A percentile compares a stretch with the other conserved stretches of the same genome.
phyloP scores from a whole-genome alignment of 306 rosid genomes.

The Canavalia ensiformis region DNA sequence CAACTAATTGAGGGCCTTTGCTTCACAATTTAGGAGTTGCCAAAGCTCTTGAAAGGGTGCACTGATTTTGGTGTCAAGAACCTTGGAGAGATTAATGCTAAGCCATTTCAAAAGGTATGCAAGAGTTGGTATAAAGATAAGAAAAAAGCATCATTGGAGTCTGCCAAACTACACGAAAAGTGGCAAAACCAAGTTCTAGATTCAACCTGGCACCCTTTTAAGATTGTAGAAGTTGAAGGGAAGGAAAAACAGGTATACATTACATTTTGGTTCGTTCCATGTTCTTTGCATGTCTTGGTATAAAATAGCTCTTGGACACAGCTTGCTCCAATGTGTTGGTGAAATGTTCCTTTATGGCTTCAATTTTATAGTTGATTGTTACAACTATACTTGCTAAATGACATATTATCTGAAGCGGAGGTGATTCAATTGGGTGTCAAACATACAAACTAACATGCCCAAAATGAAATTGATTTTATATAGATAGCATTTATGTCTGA shows the following conservation, averaged over 20 bases:
- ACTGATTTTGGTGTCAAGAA: conserved; percentile 25
- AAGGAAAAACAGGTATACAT: conserved; percentile 7
- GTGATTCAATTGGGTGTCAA: background rate
- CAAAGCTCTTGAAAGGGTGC: conserved; percentile 2
- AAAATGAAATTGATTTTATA: background rate
- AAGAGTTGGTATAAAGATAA: background rate
- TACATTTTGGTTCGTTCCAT: background rate
- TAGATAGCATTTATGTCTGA: background rate
- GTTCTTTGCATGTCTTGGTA: background rate
- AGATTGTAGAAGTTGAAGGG: conserved; percentile 8
- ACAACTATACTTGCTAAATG: background rate
- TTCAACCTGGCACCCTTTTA: conserved; percentile 39
- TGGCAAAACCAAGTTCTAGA: conserved; percentile 28
- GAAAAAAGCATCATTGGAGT: background rate
- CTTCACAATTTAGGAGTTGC: conserved; percentile 6
- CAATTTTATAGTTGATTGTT: background rate
- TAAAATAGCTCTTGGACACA: background rate
- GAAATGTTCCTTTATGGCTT: too few relatives aligned
- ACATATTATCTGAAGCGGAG: background rate
- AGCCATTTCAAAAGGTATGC: conserved; percentile 21
- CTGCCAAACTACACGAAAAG: background rate
- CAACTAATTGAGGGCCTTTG: background rate
- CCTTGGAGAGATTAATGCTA: background rate
- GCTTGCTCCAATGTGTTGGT: too few relatives aligned
- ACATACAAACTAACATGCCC: background rate